Evolutionary conservation across 2,329 filamentous ascomycete species (phyloP), one percentile per base, ranked within the genome.

Genomic region (Domatiomyces catenatus): DNA sequence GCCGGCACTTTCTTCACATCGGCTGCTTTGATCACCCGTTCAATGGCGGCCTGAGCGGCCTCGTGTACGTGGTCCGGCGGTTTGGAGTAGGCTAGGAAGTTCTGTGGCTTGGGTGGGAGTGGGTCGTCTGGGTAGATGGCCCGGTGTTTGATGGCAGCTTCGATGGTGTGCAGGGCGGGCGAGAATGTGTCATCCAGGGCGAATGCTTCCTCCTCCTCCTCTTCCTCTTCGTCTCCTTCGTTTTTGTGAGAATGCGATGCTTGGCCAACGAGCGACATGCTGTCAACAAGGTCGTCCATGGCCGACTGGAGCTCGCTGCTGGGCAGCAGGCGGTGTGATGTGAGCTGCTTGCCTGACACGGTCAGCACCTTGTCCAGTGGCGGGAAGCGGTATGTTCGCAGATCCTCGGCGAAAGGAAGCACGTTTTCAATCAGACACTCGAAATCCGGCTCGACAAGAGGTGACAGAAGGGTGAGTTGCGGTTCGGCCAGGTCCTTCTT

Each of bases 201-300:
- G 43, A 84, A 80, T 53, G 86, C 90, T 61, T 95, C 86, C 1
- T 69, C 63, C 3, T 19, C 2, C 18, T 26, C 43, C 2, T 19
- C 43, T 60, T 67, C 85, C 79, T 82, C 86, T 44, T 89, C 77
- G 45, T 92, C 85, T 59, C 94, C 83, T 45, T 73, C 75, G 28
- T 32, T 5, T 15, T 15, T 39, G 32, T 39, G 8, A 75, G 83
- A 60, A 83, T 80, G 0, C 66, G 73, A 1, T 83, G 83, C 10
- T 39, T 8, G 32, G 32, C 32, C 32, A 26, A 55, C 58, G 1
- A 98, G 71, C 60, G 95, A 89, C 90, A 98, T 94, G 6, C 79
- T 80, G 63, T 96, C 87, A 6, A 98, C 87, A 59, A 90, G 96
- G 56, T 86, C 80, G 63, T 81, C 83, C 89, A 98, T 96, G 1